A percentile compares a stretch with the other conserved stretches of the same genome.
Conservation (phyloP, 2,329 filamentous ascomycete genomes). For the Sphaerulina vaccinii region DNA sequence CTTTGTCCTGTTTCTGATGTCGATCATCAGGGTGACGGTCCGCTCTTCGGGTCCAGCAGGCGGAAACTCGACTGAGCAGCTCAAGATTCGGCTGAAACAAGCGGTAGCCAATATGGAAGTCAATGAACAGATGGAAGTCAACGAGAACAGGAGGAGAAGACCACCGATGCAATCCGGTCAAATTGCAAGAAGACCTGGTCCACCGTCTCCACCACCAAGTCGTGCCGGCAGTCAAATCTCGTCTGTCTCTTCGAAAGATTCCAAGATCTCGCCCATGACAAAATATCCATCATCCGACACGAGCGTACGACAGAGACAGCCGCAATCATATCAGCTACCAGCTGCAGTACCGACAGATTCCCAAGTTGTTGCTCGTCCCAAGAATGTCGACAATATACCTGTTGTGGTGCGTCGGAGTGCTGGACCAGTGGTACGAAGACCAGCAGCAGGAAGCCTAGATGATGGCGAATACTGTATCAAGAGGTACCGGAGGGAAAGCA, state of each 20-base stretch:
- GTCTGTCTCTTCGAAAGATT: not conserved
- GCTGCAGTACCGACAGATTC: not conserved
- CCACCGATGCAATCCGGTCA: not conserved
- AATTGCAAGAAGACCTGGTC: not conserved
- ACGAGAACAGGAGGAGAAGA: conserved; percentile 6
- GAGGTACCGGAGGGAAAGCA: conserved; percentile 8
- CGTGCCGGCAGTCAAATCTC: not conserved
- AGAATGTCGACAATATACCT: not conserved
- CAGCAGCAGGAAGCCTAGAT: not conserved
- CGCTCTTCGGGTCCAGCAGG: conserved; percentile 9
- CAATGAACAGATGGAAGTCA: conserved; percentile 14
- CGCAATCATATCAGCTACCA: not conserved
- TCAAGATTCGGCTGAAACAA: conserved; percentile 12
- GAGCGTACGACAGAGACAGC: not conserved
- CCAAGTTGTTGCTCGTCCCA: not conserved
- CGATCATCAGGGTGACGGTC: conserved; percentile 12
- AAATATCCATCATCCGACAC: not conserved
- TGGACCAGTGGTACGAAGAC: not conserved
- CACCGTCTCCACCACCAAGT: not conserved
- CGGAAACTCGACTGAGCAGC: conserved; percentile 13
- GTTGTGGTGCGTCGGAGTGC: not conserved
- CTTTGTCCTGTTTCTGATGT: not conserved
- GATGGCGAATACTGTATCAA: conserved; percentile 10
- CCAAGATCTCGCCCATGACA: not conserved
- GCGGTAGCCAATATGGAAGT: conserved; percentile 15